Evolutionary conservation across 805 yeast species (phyloP).

Genomic region (Lipomyces sp.): DNA sequence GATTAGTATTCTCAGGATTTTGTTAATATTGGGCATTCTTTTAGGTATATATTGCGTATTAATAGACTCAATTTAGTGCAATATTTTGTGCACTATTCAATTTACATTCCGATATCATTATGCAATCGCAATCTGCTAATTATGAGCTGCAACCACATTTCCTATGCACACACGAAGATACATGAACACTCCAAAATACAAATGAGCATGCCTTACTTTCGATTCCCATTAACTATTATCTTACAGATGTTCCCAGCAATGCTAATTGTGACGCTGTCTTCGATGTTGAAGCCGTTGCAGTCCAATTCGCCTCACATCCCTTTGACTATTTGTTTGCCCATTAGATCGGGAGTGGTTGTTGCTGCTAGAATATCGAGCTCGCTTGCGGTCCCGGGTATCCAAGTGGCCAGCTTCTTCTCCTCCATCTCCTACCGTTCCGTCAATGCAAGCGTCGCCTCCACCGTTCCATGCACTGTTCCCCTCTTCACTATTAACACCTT

Average conservation of each 20-base stretch:
- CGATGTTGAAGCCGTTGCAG: conserved; percentile 6
- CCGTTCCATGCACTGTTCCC: not conserved
- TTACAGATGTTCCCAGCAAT: not conserved
- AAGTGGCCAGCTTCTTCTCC: not conserved
- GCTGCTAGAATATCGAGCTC: not conserved
- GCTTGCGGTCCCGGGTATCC: not conserved
- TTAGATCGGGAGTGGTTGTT: not conserved
- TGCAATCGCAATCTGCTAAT: not conserved
- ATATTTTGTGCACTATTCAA: not conserved
- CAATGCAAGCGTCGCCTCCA: not conserved
- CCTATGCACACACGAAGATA: not conserved
- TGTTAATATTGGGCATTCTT: not conserved
- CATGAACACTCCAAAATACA: not conserved
- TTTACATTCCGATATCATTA: not conserved
- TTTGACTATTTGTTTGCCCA: not conserved
- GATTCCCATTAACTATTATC: not conserved
- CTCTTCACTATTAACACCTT: not conserved
- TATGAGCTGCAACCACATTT: not conserved
- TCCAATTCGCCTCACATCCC: not conserved
- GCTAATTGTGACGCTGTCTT: not conserved
- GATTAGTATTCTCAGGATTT: conserved; percentile 1
- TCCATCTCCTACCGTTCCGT: not conserved
- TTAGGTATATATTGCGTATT: not conserved
- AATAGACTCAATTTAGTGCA: not conserved
- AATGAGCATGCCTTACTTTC: not conserved